Percentiles rank a stretch among this genome's conserved stretches.
These are phyloP conservation scores for Crotalaria pallida DNA, from an alignment of 306 rosid genomes.

Conservation along the genomic window DNA sequence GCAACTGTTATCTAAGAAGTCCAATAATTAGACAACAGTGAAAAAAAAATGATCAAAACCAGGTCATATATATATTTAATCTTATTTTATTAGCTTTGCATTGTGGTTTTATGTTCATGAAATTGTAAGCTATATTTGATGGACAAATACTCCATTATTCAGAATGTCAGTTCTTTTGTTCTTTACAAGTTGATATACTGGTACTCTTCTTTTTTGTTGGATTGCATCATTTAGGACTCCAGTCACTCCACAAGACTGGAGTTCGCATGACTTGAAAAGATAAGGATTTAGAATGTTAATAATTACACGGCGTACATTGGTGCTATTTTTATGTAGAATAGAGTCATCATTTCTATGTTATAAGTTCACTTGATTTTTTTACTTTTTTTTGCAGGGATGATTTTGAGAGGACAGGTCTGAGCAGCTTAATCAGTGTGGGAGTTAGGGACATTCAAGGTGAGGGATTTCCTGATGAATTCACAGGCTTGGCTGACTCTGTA, in stretches of 20 bases:
- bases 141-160: too few species aligned
- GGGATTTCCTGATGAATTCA: constrained; percentile 59
- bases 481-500: constrained; percentile 48
- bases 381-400: constrained; percentile 40
- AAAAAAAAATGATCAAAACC: too few species aligned
- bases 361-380: background rate
- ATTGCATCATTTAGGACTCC: too few species aligned
- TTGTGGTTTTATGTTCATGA: background rate
- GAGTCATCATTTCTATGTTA: background rate
- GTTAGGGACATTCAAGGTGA: constrained; percentile 67
- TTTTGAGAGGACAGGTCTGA: constrained; percentile 65
- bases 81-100: background rate
- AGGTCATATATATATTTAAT: too few species aligned
- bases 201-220: background rate
- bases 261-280: too few species aligned
- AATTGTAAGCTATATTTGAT: background rate
- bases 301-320: background rate
- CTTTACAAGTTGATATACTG: too few species aligned
- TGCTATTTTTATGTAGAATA: too few species aligned
- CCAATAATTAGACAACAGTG: too few species aligned
- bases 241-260: too few species aligned
- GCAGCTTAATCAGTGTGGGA: constrained; percentile 47
- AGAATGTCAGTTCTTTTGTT: too few species aligned
- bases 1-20: too few species aligned
- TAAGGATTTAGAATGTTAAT: too few species aligned